A percentile compares a stretch with the other conserved stretches of the same genome.
Evolutionary conservation across 2,329 filamentous ascomycete species (phyloP).

Genomic region (Zasmidium cellare): DNA sequence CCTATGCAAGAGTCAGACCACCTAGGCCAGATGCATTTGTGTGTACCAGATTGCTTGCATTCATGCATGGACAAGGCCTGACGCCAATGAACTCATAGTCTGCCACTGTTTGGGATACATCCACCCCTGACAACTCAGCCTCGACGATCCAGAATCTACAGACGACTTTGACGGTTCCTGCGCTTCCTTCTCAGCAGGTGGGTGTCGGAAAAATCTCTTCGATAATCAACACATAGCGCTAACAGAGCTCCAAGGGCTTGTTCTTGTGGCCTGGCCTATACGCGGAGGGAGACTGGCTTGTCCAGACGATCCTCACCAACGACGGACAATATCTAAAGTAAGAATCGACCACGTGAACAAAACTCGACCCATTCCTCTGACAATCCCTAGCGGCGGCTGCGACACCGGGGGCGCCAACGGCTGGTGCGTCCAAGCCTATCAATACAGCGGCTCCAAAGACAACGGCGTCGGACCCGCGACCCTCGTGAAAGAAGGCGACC

Average conservation of each 20-base stretch:
- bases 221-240: not conserved
- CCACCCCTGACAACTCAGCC: not conserved
- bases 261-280: slow-evolving; percentile 1
- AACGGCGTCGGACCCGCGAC: not conserved
- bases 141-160: not conserved
- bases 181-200: not conserved
- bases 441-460: not conserved
- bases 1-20: no score
- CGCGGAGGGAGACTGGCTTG: not conserved
- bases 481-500: not conserved
- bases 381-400: not conserved
- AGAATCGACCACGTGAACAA: no score
- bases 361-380: no score
- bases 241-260: not conserved
- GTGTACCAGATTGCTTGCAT: no score
- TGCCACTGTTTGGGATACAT: not conserved
- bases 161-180: not conserved
- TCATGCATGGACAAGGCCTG: no score
- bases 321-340: not conserved
- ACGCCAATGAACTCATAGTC: not conserved
- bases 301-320: not conserved
- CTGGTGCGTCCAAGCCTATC: slow-evolving; percentile 3
- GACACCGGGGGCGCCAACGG: not conserved
- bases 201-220: not conserved
- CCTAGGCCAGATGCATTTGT: no score